Evolutionary conservation across 768 basidiomycete species (phyloP), one percentile per base, ranked within the genome.

Genomic region (Kwoniella shandongensis): DNA sequence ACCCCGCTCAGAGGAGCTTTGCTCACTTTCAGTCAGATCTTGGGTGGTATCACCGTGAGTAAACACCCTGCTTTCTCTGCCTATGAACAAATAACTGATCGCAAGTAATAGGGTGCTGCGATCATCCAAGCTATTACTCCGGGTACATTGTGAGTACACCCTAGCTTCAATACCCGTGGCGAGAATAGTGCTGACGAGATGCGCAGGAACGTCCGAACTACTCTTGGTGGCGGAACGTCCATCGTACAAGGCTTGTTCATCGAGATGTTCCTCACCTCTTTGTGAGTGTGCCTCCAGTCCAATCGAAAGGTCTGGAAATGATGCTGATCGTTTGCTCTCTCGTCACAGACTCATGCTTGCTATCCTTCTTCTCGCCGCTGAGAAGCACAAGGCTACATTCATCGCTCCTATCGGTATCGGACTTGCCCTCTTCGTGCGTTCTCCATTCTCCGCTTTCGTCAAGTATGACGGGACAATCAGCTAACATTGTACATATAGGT

Each of bases 351-450:
- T 70, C 48, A 66, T 66, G 65, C 46, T 66, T 4, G 65, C 65
- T 26, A 70, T 70, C 29, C 61, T 76, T 17, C 54, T 76, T 4
- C 69, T 76, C 3, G 75, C 75, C 18, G 75, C 75, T 23, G 75
- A 76, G 61, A 76, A 76, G 55, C 74, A 76, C 64, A 77, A 78
- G 54, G 78, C 78, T 1, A 79, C 79, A 0, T 78, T 76, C 66
- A 70, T 80, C 27, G 78, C 79, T 11, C 79, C 79, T 0, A 73
- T 80, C 61, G 79, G 78, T 46, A 80, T 80, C 50, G 78, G 78
- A 51, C 68, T 76, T 4, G 68, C 76, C 15, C 61, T 76, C 7
- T 76, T 75, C 57, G 62, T 38, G 18, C 1, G 18, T 40, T 13
- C 50, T 36, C 35, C 7, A 4, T 18, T 17, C 35, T 23, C 11